A percentile compares a stretch with the other conserved stretches of the same genome.
Conservation (phyloP, 192 early-diverging fungal genomes). For the Linnemannia schmuckeri region DNA sequence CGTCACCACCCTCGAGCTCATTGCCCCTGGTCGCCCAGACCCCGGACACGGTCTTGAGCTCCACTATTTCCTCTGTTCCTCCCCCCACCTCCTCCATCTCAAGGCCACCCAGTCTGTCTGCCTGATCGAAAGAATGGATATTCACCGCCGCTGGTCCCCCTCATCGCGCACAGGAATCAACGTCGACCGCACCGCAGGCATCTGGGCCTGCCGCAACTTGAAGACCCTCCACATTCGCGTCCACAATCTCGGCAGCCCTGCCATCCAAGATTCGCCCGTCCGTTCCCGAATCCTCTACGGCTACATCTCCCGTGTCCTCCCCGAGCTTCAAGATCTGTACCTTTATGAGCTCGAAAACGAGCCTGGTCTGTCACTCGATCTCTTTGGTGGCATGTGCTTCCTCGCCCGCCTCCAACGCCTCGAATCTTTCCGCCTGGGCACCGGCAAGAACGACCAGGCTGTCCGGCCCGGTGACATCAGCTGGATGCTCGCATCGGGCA, state of each 20-base stretch:
- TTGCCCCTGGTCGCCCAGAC: not conserved
- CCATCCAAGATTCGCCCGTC: not conserved
- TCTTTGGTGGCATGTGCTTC: not conserved
- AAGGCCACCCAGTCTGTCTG: constrained; percentile 1
- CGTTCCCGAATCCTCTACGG: not conserved
- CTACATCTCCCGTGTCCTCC: not conserved
- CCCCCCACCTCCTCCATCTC: not conserved
- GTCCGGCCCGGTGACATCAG: not conserved
- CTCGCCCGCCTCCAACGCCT: not conserved
- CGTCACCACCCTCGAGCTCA: not conserved
- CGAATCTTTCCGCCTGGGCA: not conserved
- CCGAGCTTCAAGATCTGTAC: not conserved
- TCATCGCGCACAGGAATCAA: not conserved
- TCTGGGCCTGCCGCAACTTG: not conserved
- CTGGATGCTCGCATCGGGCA: not conserved
- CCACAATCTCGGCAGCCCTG: not conserved
- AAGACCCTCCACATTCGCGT: constrained; percentile 2
- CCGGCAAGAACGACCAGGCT: not conserved
- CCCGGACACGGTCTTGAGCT: not conserved
- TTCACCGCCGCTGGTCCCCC: not conserved
- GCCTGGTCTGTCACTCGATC: not conserved
- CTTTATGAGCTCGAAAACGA: not conserved
- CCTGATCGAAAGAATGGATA: not conserved
- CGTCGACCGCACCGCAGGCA: not conserved
- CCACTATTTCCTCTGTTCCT: not conserved